phyloP scores from a whole-genome alignment of 345 rosid species.

The Salix arbutifolia region DNA sequence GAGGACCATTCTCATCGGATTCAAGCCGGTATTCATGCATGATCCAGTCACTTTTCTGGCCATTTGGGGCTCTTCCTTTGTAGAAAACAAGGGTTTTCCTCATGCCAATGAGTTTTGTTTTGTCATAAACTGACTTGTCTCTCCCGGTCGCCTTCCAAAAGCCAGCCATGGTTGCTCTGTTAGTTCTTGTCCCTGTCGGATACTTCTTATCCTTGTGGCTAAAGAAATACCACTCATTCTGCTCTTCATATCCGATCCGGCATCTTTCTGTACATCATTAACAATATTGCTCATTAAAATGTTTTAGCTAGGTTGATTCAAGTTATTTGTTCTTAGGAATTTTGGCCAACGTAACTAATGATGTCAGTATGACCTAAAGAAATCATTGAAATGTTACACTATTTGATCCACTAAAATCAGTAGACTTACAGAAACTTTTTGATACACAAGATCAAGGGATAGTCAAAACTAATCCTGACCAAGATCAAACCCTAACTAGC shows the following conservation, averaged over 20 bases:
- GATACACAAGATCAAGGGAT: background rate
- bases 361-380: background rate
- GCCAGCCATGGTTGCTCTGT: constrained; percentile 94
- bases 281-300: background rate
- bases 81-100: constrained; percentile 97
- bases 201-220: constrained; percentile 98
- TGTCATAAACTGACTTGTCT: constrained; percentile 89
- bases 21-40: constrained; percentile 98
- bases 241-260: constrained; percentile 88
- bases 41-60: constrained; percentile 94
- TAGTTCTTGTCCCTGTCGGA: constrained; percentile 95
- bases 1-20: constrained; percentile 87
- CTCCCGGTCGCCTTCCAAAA: constrained; percentile 99
- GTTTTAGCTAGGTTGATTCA: background rate
- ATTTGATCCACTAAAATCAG: background rate
- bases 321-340: background rate
- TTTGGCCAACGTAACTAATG: background rate
- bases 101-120: constrained; percentile 86
- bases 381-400: background rate
- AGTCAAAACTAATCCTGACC: background rate
- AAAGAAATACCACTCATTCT: constrained; percentile 96
- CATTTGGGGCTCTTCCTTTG: constrained; percentile 98
- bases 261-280: constrained; percentile 56
- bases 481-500: background rate
- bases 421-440: background rate